A percentile compares a stretch with the other conserved stretches of the same genome.
Evolutionary conservation across 176 grass and related monocot species (phyloP).

Genomic region (Tuctoria greenei): DNA sequence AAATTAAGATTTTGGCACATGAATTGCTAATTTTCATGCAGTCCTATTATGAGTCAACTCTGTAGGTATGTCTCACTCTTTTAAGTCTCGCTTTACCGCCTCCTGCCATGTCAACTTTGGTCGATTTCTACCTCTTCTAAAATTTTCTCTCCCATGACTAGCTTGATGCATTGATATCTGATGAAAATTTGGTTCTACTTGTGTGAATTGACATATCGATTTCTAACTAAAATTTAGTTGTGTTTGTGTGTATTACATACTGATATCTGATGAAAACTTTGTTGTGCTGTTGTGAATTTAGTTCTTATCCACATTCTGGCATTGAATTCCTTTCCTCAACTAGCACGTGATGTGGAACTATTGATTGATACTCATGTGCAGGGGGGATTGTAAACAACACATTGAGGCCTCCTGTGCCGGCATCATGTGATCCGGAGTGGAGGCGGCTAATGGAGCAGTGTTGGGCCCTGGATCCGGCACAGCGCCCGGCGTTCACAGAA

Average conservation of each 20-base stretch:
- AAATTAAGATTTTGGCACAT: no score
- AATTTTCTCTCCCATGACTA: no score
- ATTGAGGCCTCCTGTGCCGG: slow-evolving; percentile 65
- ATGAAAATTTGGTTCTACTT: neutral
- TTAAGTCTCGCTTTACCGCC: no score
- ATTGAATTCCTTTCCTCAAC: neutral
- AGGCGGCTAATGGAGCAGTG: slow-evolving; percentile 79
- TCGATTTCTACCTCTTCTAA: no score
- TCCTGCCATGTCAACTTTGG: no score
- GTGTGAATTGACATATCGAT: neutral
- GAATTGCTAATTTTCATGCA: no score
- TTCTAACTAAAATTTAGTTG: neutral
- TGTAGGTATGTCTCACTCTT: no score
- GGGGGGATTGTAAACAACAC: slow-evolving; percentile 89
- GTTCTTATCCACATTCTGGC: neutral
- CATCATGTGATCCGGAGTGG: slow-evolving; percentile 67
- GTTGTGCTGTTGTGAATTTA: neutral
- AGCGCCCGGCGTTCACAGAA: slow-evolving; percentile 77
- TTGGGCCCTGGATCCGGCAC: slow-evolving; percentile 71
- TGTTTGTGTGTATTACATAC: neutral
- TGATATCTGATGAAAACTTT: neutral
- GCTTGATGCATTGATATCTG: neutral
- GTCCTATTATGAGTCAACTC: no score
- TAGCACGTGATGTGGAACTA: neutral
- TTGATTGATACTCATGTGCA: slow-evolving; percentile 30